phyloP scores from a whole-genome alignment of 176 grass and related monocot species.

The Saccharum officinarum region DNA sequence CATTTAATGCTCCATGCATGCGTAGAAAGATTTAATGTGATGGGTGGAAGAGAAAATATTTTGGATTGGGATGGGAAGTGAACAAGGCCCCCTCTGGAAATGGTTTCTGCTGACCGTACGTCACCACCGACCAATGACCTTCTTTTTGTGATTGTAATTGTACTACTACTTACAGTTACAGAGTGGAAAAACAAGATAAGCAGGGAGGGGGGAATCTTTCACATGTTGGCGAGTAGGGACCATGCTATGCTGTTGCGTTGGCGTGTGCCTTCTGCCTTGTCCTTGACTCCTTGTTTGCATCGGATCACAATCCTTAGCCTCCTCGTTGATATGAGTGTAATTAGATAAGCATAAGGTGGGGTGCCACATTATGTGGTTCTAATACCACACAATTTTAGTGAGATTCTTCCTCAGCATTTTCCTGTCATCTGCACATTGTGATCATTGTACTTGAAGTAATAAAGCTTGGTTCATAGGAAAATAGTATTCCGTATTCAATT shows the following conservation, averaged over 20 bases:
- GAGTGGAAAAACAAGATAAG: not conserved
- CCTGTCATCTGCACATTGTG: not conserved
- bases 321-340: not conserved
- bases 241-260: not conserved
- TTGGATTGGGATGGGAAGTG: too few relatives aligned
- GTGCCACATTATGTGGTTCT: slow-evolving; percentile 12
- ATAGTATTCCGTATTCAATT: not conserved
- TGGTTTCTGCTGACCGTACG: slow-evolving; percentile 19
- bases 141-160: not conserved
- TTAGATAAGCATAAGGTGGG: slow-evolving; percentile 16
- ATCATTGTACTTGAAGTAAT: not conserved
- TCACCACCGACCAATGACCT: not conserved
- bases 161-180: not conserved
- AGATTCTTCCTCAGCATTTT: not conserved
- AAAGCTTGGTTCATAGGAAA: not conserved
- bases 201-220: not conserved
- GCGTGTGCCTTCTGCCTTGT: not conserved
- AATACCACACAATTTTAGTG: not conserved
- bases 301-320: not conserved
- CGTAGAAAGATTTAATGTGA: too few relatives aligned
- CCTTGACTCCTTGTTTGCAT: not conserved
- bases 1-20: too few relatives aligned
- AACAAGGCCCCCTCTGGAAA: too few relatives aligned
- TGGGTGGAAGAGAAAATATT: too few relatives aligned
- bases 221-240: slow-evolving; percentile 4